Base-by-base conservation (phyloP, 2,329 filamentous ascomycete species). In the Fusarium drepaniforme region DNA sequence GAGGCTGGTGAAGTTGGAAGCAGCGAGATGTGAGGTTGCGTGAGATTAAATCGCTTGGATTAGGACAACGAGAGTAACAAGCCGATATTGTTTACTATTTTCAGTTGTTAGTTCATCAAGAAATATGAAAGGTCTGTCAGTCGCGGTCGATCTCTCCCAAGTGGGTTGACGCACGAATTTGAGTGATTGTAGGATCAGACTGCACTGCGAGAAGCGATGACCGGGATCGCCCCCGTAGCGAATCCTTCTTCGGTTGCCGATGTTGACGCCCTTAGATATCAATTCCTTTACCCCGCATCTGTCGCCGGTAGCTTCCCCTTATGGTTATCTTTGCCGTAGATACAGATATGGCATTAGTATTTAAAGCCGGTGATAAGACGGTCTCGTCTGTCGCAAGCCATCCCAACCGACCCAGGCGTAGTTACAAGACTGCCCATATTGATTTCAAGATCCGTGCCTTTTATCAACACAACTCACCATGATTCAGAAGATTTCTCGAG, bases 401-500 rank as follows among this genome's bases (percentile, higher is more conserved):
- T 56, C 51, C 28, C 16, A 13, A 53, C 30, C 25, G 3, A 53
- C 18, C 51, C 51, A 28, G 28, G 33, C 28, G 28, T 33, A 12
- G 49, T 33, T 18, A 56, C 51, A 16, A 56, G 28, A 33, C 18
- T 33, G 11, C 4, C 49, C 16, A 6, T 30, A 7, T 56, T 21
- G 8, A 21, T 21, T 3, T 56, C 12, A 21, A 56, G 18, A n/a
- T 18, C n/a, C 1, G 11, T n/a, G 6, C 21, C 8, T 21, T 21
- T 56, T 18, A 21, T 30, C 18, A 56, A 33, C 28, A 4, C 3
- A 15, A 33, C 18, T 37, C 5, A 58, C 18, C 5, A 74, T 74
- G 71, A 64, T 65, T 9, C 71, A 74, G 23, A 69, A 66, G 16
- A 64, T 74, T 44, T 11, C 71, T 42, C 33, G 71, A 49, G 58